Evolutionary conservation across 1,139 yeast genomes (phyloP).

Genomic region (Yarrowia galli): DNA sequence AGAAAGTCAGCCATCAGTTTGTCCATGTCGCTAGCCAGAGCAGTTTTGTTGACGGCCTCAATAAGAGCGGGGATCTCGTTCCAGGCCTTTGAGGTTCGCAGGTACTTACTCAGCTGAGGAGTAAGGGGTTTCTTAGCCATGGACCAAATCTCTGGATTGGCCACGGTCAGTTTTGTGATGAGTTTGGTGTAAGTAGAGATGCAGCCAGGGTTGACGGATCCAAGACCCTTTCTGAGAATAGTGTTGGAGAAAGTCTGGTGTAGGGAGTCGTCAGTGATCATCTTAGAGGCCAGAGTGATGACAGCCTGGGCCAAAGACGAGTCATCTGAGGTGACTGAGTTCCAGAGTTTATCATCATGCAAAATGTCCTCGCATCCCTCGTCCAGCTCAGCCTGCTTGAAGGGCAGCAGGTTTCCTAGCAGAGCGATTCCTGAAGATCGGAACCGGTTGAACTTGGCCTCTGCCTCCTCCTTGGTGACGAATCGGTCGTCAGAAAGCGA

Average conservation of each 20-base stretch:
- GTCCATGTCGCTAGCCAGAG: conserved; percentile 4
- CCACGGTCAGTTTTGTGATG: conserved; percentile 45
- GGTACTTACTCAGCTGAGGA: conserved; percentile 37
- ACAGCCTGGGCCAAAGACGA: conserved; percentile 45
- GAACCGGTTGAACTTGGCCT: conserved; percentile 69
- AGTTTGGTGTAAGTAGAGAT: conserved; percentile 47
- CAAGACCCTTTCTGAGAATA: conserved; percentile 48
- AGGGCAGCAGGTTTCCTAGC: conserved; percentile 55
- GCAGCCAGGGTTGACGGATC: conserved; percentile 46
- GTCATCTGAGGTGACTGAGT: conserved; percentile 45
- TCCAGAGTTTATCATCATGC: conserved; percentile 46
- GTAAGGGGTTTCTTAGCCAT: conserved; percentile 39
- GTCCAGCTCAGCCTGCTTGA: conserved; percentile 42
- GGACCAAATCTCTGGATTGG: conserved; percentile 47
- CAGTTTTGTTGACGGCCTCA: conserved; percentile 20
- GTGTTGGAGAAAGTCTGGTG: conserved; percentile 44
- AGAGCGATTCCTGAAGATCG: conserved; percentile 61
- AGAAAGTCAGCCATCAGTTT: conserved; percentile 16
- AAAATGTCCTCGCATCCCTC: conserved; percentile 43
- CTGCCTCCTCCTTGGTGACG: conserved; percentile 70
- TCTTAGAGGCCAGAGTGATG: conserved; percentile 41
- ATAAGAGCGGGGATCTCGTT: conserved; percentile 19
- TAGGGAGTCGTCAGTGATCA: conserved; percentile 42
- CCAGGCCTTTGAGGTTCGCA: conserved; percentile 33
- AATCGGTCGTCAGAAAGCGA: conserved; percentile 80